Evolutionary conservation across 768 basidiomycete genomes (phyloP).

Genomic region (Neoboletus subvelutipes): DNA sequence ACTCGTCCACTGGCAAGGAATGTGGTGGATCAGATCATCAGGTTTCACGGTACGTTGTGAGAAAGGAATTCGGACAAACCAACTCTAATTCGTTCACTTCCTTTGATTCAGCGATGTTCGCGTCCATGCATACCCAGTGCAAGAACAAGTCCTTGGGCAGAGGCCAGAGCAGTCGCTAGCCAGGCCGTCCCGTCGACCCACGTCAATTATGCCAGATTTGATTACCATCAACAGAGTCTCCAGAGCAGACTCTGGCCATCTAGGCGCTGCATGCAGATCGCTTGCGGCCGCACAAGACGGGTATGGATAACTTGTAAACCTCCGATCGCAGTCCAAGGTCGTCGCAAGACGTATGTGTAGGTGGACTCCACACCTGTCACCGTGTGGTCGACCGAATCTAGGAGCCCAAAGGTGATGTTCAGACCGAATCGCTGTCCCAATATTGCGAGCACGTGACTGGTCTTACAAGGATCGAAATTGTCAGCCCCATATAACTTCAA

Average conservation of each 20-base stretch:
- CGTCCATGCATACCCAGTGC: constrained; percentile 17
- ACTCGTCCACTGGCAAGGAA: constrained; percentile 5
- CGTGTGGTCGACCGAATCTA: too few species aligned
- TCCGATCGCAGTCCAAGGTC: too few species aligned
- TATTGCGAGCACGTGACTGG: background rate
- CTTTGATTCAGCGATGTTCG: background rate
- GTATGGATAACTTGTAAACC: too few species aligned
- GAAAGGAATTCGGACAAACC: background rate
- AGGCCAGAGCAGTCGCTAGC: constrained; percentile 8
- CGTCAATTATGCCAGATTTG: constrained; percentile 7
- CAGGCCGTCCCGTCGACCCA: constrained; percentile 6
- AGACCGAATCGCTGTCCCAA: background rate
- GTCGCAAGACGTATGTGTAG: too few species aligned
- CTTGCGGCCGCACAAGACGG: too few species aligned
- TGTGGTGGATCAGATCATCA: background rate
- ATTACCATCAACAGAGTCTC: background rate
- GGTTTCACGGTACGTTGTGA: background rate
- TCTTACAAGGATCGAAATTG: background rate
- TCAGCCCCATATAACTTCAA: background rate
- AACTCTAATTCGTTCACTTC: background rate
- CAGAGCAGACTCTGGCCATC: too few species aligned
- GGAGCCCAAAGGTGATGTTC: background rate
- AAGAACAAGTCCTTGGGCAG: constrained; percentile 10
- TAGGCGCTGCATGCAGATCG: too few species aligned
- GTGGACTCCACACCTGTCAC: too few species aligned